phyloP scores from a whole-genome alignment of 495 filamentous ascomycete species.

The Aspergillus incahuasiensis region DNA sequence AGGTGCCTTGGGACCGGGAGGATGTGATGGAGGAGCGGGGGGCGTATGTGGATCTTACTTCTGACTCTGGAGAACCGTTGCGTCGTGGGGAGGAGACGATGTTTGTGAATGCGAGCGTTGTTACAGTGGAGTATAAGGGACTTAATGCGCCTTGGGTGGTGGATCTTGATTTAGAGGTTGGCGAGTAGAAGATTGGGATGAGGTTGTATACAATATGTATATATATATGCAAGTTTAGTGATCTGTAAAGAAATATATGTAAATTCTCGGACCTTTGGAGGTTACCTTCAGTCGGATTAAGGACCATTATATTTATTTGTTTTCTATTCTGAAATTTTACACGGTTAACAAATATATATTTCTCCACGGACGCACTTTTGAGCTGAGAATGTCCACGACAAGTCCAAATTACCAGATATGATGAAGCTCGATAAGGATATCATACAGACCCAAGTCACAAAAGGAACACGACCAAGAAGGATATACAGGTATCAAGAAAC shows the following conservation, averaged over 20 bases:
- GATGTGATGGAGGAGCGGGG: constrained; percentile 37
- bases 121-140: constrained; percentile 45
- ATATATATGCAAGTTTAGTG: background rate
- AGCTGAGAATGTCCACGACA: background rate
- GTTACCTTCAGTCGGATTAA: background rate
- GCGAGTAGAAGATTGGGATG: background rate
- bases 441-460: constrained; percentile 6
- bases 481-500: constrained; percentile 7
- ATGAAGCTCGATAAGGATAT: constrained; percentile 3
- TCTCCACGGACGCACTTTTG: background rate
- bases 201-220: too few relatives aligned
- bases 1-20: constrained; percentile 26
- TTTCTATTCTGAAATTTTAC: background rate
- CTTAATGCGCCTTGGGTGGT: constrained; percentile 59
- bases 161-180: constrained; percentile 46
- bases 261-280: background rate
- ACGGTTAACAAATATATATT: background rate
- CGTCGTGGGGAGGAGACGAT: constrained; percentile 54
- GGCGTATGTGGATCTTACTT: constrained; percentile 39
- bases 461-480: constrained; percentile 2
- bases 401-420: background rate
- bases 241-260: background rate
- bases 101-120: constrained; percentile 69
- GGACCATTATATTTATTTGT: background rate
- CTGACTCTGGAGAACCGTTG: constrained; percentile 28